phyloP scores from a whole-genome alignment of 2,329 filamentous ascomycete species.

The Colletotrichum spaethianum region DNA sequence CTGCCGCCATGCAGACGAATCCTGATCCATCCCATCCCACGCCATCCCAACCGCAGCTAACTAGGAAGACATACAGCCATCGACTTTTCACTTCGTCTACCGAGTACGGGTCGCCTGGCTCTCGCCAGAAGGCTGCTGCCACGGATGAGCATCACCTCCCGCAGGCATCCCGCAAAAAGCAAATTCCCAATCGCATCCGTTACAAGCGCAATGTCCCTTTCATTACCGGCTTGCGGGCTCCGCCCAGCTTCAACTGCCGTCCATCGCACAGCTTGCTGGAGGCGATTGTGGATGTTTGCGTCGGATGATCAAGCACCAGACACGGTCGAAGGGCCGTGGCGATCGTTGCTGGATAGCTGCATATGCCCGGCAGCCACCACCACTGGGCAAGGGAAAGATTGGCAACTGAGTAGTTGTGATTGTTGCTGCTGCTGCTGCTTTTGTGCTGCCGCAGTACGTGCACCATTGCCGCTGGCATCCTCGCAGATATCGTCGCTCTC shows the following conservation, averaged over 20 bases:
- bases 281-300: constrained; percentile 4
- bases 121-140: not conserved
- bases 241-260: not conserved
- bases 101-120: not conserved
- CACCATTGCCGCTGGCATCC: not conserved
- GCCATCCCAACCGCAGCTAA: constrained; percentile 8
- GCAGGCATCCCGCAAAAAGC: constrained; percentile 8
- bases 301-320: constrained; percentile 2
- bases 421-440: constrained; percentile 3
- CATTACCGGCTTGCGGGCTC: constrained; percentile 4
- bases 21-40: not conserved
- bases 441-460: constrained; percentile 11
- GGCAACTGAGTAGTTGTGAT: constrained; percentile 1
- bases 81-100: not conserved
- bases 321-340: not conserved
- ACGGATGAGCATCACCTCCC: not conserved
- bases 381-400: constrained; percentile 5
- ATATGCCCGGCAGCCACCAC: constrained; percentile 5
- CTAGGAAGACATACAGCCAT: constrained; percentile 4
- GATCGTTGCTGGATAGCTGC: constrained; percentile 26
- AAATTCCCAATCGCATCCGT: constrained; percentile 5
- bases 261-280: not conserved
- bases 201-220: constrained; percentile 17
- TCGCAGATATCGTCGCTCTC: not conserved
- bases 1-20: constrained; percentile 1